A percentile compares a stretch with the other conserved stretches of the same genome.
Conservation (phyloP, 331 rosid genomes). For the Quercus tomentella region DNA sequence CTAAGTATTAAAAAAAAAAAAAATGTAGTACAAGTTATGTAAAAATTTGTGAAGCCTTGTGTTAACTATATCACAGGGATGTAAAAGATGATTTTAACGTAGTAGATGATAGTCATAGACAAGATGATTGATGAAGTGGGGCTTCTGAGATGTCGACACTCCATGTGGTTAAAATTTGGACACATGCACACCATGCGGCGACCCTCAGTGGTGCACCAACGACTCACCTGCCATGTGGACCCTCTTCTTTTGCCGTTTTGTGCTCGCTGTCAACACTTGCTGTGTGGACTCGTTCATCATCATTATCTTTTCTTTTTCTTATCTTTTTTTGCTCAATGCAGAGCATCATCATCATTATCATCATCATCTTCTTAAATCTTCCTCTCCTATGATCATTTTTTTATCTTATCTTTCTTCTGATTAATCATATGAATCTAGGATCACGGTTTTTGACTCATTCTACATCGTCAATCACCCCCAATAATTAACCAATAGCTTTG, state of each 20-base stretch:
- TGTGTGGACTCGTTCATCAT: neutral
- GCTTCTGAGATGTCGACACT: neutral
- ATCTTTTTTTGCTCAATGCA: no score
- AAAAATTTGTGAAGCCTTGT: no score
- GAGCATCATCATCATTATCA: neutral
- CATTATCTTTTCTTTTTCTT: neutral
- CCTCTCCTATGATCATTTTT: neutral
- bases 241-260: neutral
- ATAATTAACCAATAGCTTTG: no score
- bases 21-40: no score
- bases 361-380: neutral
- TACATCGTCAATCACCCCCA: neutral
- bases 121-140: neutral
- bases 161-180: neutral
- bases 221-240: neutral
- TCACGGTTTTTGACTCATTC: neutral
- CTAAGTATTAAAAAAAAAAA: no score
- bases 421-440: neutral
- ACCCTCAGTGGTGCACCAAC: conserved; percentile 17
- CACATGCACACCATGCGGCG: conserved; percentile 28
- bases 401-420: neutral
- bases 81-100: no score
- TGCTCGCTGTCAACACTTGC: neutral
- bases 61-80: no score
- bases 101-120: neutral